Base-by-base conservation (phyloP, 257 asterid species). In the Gentiana macrophylla region DNA sequence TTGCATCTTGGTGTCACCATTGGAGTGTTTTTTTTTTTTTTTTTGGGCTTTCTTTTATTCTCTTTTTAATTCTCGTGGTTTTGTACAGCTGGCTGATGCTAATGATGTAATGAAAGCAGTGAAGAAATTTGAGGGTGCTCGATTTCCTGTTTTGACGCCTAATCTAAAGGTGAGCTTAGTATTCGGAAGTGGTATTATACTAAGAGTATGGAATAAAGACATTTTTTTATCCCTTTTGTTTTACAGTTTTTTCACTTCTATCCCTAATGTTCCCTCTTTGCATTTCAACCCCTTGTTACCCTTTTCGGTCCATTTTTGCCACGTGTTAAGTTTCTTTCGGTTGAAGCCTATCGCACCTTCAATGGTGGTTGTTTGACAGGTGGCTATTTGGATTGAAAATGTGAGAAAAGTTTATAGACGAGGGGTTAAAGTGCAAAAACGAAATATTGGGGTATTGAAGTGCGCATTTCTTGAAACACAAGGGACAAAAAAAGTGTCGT, bases 121-220 rank as follows among this genome's bases (percentile, higher is more conserved):
- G 41, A 84, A 83, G 84, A 68, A 74, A 60, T 68, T 83, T 67
- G 80, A 81, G 68, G 93, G 90, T 52, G 85, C 85, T 54, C 77
- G 77, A 64, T 74, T 91, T 68, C 98, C 95, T 52, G 96, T 83
- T 48, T 71, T 87, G 72, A 84, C 93, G 35, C 96, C 98, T 60
- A 91, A 87, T 71, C 82, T 91, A 44, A 87, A 85, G 83, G 95
- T 86, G 55, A 12, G 69, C 60, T 12, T 46, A 32, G 2, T 56
- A 57, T 45, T 7, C 13, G 49, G 56, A 55, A 64, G 50, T 43
- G 15, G 47, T 57, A 6, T 41, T 7, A 41, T 41, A 5, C 9
- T 1, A 59, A 46, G 15, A 44, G 24, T 5, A 15, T 15, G 24
- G 24, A 15, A 15, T 15, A 15, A 15, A 9, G 35, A 49, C 37